Percentiles rank a stretch among this genome's conserved stretches.
These are phyloP conservation scores for Chlorella sp. DNA, from an alignment of 139 green algal genomes.

Conservation along the genomic window DNA sequence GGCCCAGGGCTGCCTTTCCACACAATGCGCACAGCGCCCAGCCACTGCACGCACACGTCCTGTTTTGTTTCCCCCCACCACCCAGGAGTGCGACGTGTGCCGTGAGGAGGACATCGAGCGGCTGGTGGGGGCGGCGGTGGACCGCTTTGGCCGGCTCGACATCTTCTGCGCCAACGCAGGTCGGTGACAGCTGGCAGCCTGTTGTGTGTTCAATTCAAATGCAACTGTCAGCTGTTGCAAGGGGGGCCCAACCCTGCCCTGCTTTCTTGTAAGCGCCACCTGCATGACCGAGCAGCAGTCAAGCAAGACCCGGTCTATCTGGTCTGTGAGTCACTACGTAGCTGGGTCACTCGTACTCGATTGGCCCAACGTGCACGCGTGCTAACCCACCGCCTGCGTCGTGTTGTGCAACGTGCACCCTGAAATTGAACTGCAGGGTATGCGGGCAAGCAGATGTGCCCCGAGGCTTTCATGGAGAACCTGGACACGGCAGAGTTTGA, in stretches of 20 bases:
- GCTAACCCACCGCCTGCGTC: not conserved
- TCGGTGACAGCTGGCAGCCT: not conserved
- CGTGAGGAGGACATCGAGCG: not conserved
- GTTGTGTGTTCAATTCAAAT: not conserved
- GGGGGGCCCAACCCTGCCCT: no score
- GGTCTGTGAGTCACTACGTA: no score
- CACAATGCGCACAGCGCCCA: not conserved
- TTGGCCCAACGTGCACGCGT: no score
- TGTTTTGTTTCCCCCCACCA: not conserved
- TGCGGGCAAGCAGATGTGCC: not conserved
- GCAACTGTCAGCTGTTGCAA: not conserved
- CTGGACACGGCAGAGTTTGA: constrained; percentile 11
- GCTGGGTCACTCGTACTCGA: no score
- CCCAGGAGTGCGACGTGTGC: constrained; percentile 1
- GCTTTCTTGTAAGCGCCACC: no score
- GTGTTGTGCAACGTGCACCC: no score
- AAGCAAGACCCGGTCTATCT: no score
- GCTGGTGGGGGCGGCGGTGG: not conserved
- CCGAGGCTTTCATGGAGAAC: not conserved
- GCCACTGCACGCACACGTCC: not conserved
- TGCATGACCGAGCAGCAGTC: no score
- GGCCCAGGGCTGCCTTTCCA: no score
- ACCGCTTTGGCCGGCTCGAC: not conserved
- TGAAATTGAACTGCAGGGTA: not conserved
- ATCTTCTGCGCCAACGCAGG: constrained; percentile 3